phyloP scores from a whole-genome alignment of 345 rosid species.

The Jatropha curcas region DNA sequence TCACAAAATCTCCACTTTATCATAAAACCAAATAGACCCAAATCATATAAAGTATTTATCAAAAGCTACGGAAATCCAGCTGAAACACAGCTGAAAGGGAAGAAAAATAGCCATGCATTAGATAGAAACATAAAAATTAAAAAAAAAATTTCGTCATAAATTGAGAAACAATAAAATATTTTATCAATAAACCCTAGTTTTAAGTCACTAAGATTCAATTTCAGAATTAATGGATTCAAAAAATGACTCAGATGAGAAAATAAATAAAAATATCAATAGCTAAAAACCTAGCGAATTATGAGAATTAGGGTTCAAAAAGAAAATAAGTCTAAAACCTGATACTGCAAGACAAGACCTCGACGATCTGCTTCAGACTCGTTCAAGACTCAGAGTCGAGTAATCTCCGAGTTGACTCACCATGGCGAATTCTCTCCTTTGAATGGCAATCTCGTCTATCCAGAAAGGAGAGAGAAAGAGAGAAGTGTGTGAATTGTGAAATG shows the following conservation, averaged over 20 bases:
- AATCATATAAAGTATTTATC: background rate
- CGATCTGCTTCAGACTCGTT: slow-evolving; percentile 17
- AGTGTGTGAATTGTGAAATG: background rate
- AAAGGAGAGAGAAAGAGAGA: slow-evolving; percentile 6
- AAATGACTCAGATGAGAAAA: background rate
- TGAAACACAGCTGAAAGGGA: too few species aligned
- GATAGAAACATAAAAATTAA: background rate
- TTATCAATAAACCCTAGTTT: slow-evolving; percentile 22
- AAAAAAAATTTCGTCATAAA: slow-evolving; percentile 9
- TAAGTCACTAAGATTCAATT: slow-evolving; percentile 19
- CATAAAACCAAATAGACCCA: slow-evolving; percentile 4
- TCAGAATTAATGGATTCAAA: background rate
- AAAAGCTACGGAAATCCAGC: slow-evolving; percentile 9
- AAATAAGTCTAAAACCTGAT: slow-evolving; percentile 20
- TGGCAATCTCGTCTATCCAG: slow-evolving; percentile 16
- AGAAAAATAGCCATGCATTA: background rate
- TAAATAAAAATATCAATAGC: background rate
- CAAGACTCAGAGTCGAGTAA: slow-evolving; percentile 15
- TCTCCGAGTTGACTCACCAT: slow-evolving; percentile 38
- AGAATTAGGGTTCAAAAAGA: background rate
- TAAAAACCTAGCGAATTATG: background rate
- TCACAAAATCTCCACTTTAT: slow-evolving; percentile 9
- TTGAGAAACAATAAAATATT: background rate
- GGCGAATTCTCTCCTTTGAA: slow-evolving; percentile 4
- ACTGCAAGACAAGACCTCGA: slow-evolving; percentile 6